Conservation (phyloP, 257 asterid species). For the Ajuga chamaepitys region DNA sequence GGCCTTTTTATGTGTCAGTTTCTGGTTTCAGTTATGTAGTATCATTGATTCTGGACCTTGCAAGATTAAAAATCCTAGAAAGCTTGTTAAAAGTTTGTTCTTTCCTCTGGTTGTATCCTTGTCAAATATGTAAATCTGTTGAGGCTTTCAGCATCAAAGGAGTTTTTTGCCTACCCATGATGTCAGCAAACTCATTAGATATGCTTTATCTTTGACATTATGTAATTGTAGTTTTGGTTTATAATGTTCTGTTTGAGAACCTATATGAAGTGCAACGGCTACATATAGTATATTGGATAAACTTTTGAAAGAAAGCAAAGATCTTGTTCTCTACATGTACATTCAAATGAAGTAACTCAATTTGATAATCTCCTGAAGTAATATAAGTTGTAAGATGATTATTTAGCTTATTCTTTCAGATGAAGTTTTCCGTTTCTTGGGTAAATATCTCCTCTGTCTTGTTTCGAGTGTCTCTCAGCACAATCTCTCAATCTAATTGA, state of each 20-base stretch:
- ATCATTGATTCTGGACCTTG: not conserved
- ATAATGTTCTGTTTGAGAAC: not conserved
- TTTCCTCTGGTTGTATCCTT: not conserved
- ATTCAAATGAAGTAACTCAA: not conserved
- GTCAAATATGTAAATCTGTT: constrained; percentile 23
- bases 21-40: not conserved
- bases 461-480: constrained; percentile 8
- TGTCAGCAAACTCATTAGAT: constrained; percentile 26
- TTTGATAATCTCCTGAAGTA: constrained; percentile 5
- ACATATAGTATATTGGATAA: not conserved
- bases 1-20: not conserved
- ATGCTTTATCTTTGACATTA: constrained; percentile 11
- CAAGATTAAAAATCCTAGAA: not conserved
- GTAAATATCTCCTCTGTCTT: constrained; percentile 35
- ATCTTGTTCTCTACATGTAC: not conserved
- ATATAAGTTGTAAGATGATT: not conserved
- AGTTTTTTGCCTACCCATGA: constrained; percentile 58
- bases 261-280: not conserved
- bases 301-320: not conserved
- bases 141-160: constrained; percentile 89
- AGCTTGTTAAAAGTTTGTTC: not conserved
- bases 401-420: not conserved
- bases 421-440: constrained; percentile 23
- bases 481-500: not conserved
- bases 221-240: constrained; percentile 6